Percentiles rank a stretch among this genome's conserved stretches.
Evolutionary conservation across 495 filamentous ascomycete species (phyloP).

Genomic region (Chaetomium tenue): DNA sequence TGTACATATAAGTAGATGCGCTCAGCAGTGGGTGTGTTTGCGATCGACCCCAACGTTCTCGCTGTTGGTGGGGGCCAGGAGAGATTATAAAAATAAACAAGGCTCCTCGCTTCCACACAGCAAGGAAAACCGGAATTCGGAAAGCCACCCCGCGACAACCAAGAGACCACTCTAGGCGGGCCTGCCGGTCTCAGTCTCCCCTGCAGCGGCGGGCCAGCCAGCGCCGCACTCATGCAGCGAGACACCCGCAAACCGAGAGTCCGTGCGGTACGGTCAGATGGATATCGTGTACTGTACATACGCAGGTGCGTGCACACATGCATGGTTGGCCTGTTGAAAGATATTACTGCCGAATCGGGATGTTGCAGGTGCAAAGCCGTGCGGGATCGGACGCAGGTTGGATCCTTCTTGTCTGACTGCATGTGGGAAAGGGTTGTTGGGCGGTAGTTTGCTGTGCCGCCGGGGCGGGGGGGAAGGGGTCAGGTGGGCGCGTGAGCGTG

Average conservation of each 20-base stretch:
- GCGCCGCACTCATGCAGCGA: background rate
- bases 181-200: background rate
- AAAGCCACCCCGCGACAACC: background rate
- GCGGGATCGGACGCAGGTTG: conserved; percentile 7
- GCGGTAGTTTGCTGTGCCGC: background rate
- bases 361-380: background rate
- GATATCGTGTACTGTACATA: too few species aligned
- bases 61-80: too few species aligned
- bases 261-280: background rate
- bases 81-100: too few species aligned
- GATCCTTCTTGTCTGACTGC: conserved; percentile 6
- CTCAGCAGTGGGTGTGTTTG: too few species aligned
- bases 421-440: conserved; percentile 3
- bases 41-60: too few species aligned
- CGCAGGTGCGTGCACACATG: background rate
- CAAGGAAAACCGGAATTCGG: background rate
- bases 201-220: background rate
- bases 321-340: background rate
- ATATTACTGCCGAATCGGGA: background rate
- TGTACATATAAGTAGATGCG: too few species aligned
- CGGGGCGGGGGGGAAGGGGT: background rate
- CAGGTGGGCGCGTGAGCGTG: background rate
- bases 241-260: background rate
- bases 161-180: background rate
- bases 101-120: too few species aligned